Evolutionary conservation across 2,329 filamentous ascomycete species (phyloP).

Genomic region (Mollisia scopiformis): DNA sequence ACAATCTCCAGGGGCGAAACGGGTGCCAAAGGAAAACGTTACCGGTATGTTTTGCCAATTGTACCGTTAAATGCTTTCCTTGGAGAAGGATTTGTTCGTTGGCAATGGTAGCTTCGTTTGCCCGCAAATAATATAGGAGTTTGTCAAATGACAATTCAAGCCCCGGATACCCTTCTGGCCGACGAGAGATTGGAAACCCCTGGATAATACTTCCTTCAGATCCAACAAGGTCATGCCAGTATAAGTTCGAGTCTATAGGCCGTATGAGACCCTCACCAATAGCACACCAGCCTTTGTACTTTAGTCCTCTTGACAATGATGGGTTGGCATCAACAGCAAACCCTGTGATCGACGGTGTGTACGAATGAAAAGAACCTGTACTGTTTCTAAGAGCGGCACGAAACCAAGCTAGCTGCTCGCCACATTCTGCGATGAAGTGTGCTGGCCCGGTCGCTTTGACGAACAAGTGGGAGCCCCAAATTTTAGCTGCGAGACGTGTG

Average conservation of each 20-base stretch:
- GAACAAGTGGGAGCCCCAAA: not conserved
- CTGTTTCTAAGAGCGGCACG: conserved; percentile 1
- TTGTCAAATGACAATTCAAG: conserved; percentile 30
- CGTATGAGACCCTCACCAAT: too few relatives aligned
- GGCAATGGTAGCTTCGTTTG: not conserved
- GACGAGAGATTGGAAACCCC: conserved; percentile 18
- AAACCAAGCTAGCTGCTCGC: conserved; percentile 13
- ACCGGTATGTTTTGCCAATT: not conserved
- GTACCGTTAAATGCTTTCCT: not conserved
- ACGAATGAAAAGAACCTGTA: too few relatives aligned
- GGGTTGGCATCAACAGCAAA: not conserved
- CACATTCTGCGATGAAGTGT: conserved; percentile 6
- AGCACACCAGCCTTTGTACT: not conserved
- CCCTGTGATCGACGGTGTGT: not conserved
- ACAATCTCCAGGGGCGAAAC: not conserved
- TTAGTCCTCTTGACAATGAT: not conserved
- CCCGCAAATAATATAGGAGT: conserved; percentile 7
- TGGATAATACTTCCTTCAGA: conserved; percentile 6
- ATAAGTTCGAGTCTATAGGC: not conserved
- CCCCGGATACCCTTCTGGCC: conserved; percentile 12
- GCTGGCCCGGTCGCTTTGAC: not conserved
- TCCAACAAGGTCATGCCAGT: conserved; percentile 1
- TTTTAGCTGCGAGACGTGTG: not conserved
- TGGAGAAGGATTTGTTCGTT: not conserved
- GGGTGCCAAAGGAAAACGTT: not conserved